Base-by-base conservation (phyloP, 1,284 basidiomycete genomes). In the Malassezia japonica region DNA sequence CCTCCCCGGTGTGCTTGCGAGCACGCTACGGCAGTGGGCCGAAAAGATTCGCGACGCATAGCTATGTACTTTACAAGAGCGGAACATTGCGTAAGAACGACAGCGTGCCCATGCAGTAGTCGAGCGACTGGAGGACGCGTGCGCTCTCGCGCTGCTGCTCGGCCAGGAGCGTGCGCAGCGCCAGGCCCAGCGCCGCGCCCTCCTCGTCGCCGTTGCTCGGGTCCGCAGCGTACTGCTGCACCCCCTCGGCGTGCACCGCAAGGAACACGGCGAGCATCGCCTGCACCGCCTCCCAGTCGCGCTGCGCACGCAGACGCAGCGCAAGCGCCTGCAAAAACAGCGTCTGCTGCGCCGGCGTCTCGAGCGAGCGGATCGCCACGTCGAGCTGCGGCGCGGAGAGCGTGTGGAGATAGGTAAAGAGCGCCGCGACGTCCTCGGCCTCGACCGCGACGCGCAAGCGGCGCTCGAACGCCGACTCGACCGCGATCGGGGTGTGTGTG, bases 271-370 rank as follows among this genome's bases (percentile, higher is more conserved):
- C 82, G 60, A 91, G 79, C 70, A 92, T 79, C 0, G 90, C 82
- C 74, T 98, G 90, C 2, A 95, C 86, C 8, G 88, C 90, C 74
- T 99, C 92, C 67, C 92, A 98, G 74, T 99, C 92, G 43, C 82
- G 80, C 63, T 84, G 86, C 15, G 84, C 85, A 35, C 75, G 74
- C 21, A 98, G 77, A 2, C 92, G 82, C 46, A 77, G 79, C 3
- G 79, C 79, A 16, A 98, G 78, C 0, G 87, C 85, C 48, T 78
- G 76, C 32, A 94, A 74, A 76, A 96, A 94, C 5, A 79, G 74
- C 1, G 75, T 76, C 18, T 91, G 77, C 48, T 81, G 79, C 41
- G 83, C 78, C 24, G 85, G 75, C 4, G 82, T 79, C n/a, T 80
- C 76, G 34, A 79, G 64, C 1, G 85, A 84, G 10, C 88, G 87